Base-by-base conservation (phyloP, 768 basidiomycete species). In the Auriscalpium microsporum region DNA sequence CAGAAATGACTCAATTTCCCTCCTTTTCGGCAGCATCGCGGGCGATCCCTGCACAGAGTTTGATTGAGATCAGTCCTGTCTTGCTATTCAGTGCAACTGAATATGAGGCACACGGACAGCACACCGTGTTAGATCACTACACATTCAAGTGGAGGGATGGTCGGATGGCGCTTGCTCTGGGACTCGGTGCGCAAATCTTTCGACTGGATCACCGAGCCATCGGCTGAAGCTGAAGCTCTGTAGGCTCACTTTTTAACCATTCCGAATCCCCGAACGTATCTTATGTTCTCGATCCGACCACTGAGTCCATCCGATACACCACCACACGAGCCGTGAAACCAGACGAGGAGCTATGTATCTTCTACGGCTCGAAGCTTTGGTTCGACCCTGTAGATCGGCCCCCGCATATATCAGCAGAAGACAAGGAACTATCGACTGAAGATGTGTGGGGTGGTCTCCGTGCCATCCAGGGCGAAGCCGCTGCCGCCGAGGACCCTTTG, bases 1-100 rank as follows among this genome's bases (percentile, higher is more conserved):
- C 45, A 37, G 56, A 48, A 37, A 9, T 47, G 53, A 8, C 42
- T 23, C 10, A 45, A 35, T 19, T 9, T 16, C 13, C 45, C 11
- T 16, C 9, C 4, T 17, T 16, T 35, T 14, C 45, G 28, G 36
- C 55, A 82, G 81, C 88, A 19, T 72, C 78, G 8, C 70, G 71
- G 16, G 60, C 62, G 35, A 83, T 93, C 57, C 75, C 83, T 17
- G 69, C 76, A 10, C 75, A 79, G 11, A 85, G 86, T 0, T 61
- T 87, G n/a, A 66, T 97, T 57, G 94, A 96, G 68, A 79, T 84
- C 61, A 87, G 87, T 58, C 94, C 94, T 2, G 89, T 91, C 17
- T 71, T 95, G n/a, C 72, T 95, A 10, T 81, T 94, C 63, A 67
- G 73, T 5, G 75, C 77, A 54, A 74, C 80, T 23, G 90, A 94